Base-by-base conservation (phyloP, 2,329 filamentous ascomycete genomes). In the Pseudocercospora cruenta region DNA sequence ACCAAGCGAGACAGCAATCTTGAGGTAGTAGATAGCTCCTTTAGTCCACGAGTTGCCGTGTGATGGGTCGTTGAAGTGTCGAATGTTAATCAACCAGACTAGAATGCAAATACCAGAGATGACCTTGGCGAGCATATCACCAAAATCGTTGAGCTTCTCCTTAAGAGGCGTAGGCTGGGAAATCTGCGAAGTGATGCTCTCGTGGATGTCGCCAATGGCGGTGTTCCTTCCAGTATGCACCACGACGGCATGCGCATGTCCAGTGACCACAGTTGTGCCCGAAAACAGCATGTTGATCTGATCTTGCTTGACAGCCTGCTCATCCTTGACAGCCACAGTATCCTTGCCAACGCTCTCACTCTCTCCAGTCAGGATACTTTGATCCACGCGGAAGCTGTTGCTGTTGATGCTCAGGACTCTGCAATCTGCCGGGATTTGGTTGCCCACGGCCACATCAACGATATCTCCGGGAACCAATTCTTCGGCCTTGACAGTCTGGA, bases 211-310 rank as follows among this genome's bases (percentile, higher is more conserved):
- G 74, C 95, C 95, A 80, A 99, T 99, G 43, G 95, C 95, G 26
- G 95, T 99, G 75, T 88, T 91, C 57, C 89, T 86, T 71, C 95
- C 95, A 19, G 95, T 99, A 76, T 96, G 81, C 69, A 93, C 94
- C 26, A 99, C 95, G 61, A 98, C 83, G 51, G 95, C 95, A 73
- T 88, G 94, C 59, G 95, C 96, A 78, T 94, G 92, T 68, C 95
- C 95, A 70, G 91, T 96, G 21, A 97, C 94, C 19, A 99, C 93
- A 2, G 95, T 98, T 5, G 96, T 99, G 74, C 96, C 96, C 1
- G 96, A 99, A 82, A 99, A 99, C 67, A 99, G 86, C 87, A 97
- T 97, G 80, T 99, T 99, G 82, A 91, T 83, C 83, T 98, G 95
- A 78, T 99, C 95, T 82, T 99, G 95, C 82, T 97, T 93, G 72